Evolutionary conservation across 768 basidiomycete genomes (phyloP).

Genomic region (Cubamyces sp.): DNA sequence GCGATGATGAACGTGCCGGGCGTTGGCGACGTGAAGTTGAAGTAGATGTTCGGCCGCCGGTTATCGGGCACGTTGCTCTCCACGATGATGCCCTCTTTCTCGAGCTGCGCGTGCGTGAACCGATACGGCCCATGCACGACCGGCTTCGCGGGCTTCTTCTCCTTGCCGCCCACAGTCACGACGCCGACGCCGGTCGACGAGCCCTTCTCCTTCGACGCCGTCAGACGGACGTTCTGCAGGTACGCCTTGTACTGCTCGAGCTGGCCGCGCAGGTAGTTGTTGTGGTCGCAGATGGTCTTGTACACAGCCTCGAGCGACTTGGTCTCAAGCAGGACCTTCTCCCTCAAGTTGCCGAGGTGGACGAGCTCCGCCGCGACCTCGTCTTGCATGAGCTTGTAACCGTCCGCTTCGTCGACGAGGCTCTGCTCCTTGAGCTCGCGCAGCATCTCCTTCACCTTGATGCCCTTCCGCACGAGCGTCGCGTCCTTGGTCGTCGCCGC

Average conservation of each 20-base stretch:
- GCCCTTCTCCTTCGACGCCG: slow-evolving; percentile 87
- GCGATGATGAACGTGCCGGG: slow-evolving; percentile 99
- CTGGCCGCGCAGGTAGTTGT: slow-evolving; percentile 94
- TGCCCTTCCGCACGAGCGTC: slow-evolving; percentile 91
- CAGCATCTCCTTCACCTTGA: slow-evolving; percentile 99
- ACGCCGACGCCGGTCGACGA: slow-evolving; percentile 90
- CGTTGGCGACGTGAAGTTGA: slow-evolving; percentile 97
- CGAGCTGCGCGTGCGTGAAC: slow-evolving; percentile 96
- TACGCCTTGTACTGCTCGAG: slow-evolving; percentile 99
- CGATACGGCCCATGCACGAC: slow-evolving; percentile 93
- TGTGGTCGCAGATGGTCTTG: slow-evolving; percentile 99
- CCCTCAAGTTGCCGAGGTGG: slow-evolving; percentile 94
- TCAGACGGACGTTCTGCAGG: slow-evolving; percentile 94
- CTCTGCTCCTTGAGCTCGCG: slow-evolving; percentile 92
- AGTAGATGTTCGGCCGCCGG: slow-evolving; percentile 96
- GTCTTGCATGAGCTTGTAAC: slow-evolving; percentile 95
- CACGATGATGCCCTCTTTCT: slow-evolving; percentile 99
- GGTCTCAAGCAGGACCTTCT: slow-evolving; percentile 93
- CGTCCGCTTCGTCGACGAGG: slow-evolving; percentile 80
- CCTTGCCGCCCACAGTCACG: slow-evolving; percentile 94
- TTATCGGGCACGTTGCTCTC: slow-evolving; percentile 99
- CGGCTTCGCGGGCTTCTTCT: slow-evolving; percentile 88
- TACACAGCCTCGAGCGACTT: slow-evolving; percentile 94
- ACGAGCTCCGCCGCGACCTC: slow-evolving; percentile 95
- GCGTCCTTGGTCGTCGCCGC: slow-evolving; percentile 98